phyloP scores from a whole-genome alignment of 305 asterid species.

The Fraxinus sp. region DNA sequence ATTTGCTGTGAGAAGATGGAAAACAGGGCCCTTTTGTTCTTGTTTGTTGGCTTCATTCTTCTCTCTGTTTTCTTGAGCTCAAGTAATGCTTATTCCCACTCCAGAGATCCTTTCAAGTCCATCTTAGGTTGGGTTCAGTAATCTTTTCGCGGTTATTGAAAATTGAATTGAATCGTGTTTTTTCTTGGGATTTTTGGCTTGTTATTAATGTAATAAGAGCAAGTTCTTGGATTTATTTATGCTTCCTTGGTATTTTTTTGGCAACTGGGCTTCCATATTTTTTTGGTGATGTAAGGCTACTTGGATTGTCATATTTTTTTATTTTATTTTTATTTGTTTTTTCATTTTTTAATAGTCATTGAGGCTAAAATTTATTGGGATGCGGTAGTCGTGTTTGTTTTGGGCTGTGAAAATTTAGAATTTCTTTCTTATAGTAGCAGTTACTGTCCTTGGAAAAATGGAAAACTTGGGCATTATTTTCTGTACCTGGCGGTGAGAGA shows the following conservation, averaged over 20 bases:
- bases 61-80: conserved; percentile 46
- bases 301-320: neutral
- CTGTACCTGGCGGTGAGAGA: neutral
- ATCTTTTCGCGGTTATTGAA: conserved; percentile 20
- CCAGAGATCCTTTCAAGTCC: conserved; percentile 52
- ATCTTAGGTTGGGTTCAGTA: conserved; percentile 53
- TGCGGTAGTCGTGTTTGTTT: neutral
- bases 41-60: conserved; percentile 35
- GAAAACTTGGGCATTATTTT: neutral
- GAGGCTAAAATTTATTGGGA: conserved; percentile 24
- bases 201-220: neutral
- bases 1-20: conserved; percentile 46
- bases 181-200: conserved; percentile 11
- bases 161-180: conserved; percentile 6
- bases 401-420: conserved; percentile 1
- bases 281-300: neutral
- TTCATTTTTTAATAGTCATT: conserved; percentile 9
- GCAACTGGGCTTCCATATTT: conserved; percentile 4
- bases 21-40: conserved; percentile 33
- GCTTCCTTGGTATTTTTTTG: conserved; percentile 15
- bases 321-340: conserved; percentile 13
- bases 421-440: neutral
- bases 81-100: conserved; percentile 41
- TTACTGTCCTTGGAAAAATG: conserved; percentile 17
- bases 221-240: conserved; percentile 18